These are phyloP conservation scores for Populus pruinosa DNA, from an alignment of 345 rosid species.

Conservation along the genomic window DNA sequence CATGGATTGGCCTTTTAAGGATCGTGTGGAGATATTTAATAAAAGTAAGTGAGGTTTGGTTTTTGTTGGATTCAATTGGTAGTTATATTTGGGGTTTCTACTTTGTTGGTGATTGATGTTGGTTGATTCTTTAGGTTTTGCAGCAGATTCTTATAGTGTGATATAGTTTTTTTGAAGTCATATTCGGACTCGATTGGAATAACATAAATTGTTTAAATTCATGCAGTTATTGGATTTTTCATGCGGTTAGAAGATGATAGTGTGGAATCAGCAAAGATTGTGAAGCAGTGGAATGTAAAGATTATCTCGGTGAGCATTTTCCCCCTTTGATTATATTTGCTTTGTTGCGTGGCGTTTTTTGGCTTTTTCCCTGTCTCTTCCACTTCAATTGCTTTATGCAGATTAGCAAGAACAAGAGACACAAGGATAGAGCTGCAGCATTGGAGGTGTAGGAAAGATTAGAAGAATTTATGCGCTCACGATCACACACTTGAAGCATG, in stretches of 20 bases:
- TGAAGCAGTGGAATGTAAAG: constrained; percentile 98
- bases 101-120: background rate
- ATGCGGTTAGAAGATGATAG: constrained; percentile 98
- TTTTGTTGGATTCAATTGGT: background rate
- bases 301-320: constrained; percentile 69
- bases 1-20: constrained; percentile 98
- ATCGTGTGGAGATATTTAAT: constrained; percentile 87
- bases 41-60: constrained; percentile 52
- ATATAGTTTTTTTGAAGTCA: background rate
- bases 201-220: constrained; percentile 3
- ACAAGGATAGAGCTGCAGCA: constrained; percentile 93
- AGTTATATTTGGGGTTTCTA: background rate
- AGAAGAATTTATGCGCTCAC: constrained; percentile 83
- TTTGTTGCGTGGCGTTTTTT: constrained; percentile 9
- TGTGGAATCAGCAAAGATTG: constrained; percentile 84
- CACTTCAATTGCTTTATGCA: constrained; percentile 19
- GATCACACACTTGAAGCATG: constrained; percentile 60
- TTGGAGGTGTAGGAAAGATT: constrained; percentile 95
- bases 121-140: background rate
- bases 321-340: background rate
- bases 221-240: constrained; percentile 83
- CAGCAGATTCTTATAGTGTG: background rate
- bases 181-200: background rate
- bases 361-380: background rate
- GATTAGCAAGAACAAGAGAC: constrained; percentile 96